Evolutionary conservation across 139 green algal species (phyloP), one percentile per base, ranked within the genome.

Genomic region (Chlamydomonas schloesseri): DNA sequence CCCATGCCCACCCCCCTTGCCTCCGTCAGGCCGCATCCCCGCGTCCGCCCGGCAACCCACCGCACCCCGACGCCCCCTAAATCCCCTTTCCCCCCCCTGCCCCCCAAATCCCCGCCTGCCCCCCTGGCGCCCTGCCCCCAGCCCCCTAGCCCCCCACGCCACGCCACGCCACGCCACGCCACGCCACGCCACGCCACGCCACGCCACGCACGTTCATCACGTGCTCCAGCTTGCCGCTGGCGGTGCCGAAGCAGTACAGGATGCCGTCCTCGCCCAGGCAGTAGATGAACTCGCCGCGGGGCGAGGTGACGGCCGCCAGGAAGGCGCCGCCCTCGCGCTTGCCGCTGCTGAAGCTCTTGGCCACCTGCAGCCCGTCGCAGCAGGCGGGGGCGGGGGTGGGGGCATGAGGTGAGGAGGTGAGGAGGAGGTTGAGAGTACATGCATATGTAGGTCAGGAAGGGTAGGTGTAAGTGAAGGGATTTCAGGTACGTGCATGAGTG

Each of bases 271-370:
- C 96, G 21, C 93, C 95, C 81, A 99, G 85, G 88, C 92, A 96
- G 92, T 99, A 98, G 24, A 97, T 90, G 93, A 91, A 99, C 50
- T 98, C 97, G 34, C 96, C 97, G 29, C 95, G 91, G 2, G 96
- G 95, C 15, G 96, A 98, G 5, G 96, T 33, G 31, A 73, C 89
- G 0, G 87, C 92, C 2, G 93, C 90, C 65, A 98, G 84, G 86
- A 98, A 98, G 83, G 97, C 95, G 36, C 93, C 93, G 18, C 92
- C 95, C 82, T 97, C 94, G n/a, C 92, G 84, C 86, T 97, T 97
- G 33, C 92, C 95, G 2, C 90, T 95, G 84, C 95, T 93, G 83
- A 96, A 96, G 20, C 88, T 94, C 82, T 95, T 96, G 69, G 96
- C 93, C 50, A 98, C 94, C 81, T 94, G 90, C 18, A 5, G 42